Evolutionary conservation across 768 basidiomycete genomes (phyloP).

Genomic region (Trametes sanguinea): DNA sequence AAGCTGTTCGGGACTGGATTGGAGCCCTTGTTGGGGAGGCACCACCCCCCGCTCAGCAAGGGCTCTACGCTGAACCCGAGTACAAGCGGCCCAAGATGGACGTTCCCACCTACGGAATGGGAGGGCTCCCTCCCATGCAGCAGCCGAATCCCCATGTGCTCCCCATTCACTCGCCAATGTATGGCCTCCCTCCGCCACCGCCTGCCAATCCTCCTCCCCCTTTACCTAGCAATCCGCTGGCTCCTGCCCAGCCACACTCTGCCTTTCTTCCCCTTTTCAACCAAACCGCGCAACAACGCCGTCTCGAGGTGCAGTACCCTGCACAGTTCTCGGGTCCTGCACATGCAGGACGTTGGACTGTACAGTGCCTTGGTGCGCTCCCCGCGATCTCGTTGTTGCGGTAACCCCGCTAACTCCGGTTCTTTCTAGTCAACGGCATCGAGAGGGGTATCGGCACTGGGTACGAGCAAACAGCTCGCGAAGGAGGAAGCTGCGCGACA

Average conservation of each 20-base stretch:
- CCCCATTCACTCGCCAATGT: constrained; percentile 8
- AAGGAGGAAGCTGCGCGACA: constrained; percentile 77
- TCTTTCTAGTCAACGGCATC: constrained; percentile 62
- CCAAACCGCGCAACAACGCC: constrained; percentile 67
- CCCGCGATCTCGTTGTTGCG: background rate
- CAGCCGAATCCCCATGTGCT: background rate
- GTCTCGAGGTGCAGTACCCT: constrained; percentile 60
- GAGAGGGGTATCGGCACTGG: constrained; percentile 67
- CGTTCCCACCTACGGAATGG: constrained; percentile 22
- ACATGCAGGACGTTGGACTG: constrained; percentile 68
- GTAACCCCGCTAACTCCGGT: background rate
- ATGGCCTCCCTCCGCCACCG: constrained; percentile 40
- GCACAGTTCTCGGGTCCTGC: constrained; percentile 63
- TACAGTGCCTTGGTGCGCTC: constrained; percentile 66
- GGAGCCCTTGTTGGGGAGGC: constrained; percentile 48
- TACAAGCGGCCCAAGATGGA: constrained; percentile 39
- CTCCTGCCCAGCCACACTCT: constrained; percentile 62
- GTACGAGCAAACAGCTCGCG: constrained; percentile 68
- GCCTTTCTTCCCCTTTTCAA: constrained; percentile 76
- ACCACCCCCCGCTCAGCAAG: constrained; percentile 13
- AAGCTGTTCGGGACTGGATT: constrained; percentile 57
- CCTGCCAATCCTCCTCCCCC: constrained; percentile 30
- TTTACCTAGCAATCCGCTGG: constrained; percentile 52
- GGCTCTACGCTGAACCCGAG: constrained; percentile 21
- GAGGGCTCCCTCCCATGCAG: background rate